These are phyloP conservation scores for Hygrophila difformis DNA, from an alignment of 257 asterid species.

Conservation along the genomic window DNA sequence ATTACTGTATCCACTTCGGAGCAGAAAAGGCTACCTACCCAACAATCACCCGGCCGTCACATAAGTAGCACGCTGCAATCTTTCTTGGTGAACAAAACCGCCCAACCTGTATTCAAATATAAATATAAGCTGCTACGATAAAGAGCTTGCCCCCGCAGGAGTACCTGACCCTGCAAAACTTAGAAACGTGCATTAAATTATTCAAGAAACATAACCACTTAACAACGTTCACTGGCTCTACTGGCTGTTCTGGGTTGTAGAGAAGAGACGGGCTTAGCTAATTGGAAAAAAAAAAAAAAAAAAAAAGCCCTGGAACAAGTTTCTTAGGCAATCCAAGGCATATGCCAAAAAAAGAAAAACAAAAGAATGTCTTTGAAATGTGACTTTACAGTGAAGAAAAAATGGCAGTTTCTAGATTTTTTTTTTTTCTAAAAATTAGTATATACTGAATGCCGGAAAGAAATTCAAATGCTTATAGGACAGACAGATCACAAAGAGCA, in stretches of 20 bases:
- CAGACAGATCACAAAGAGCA: not conserved
- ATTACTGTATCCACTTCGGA: too few species aligned
- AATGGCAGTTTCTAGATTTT: not conserved
- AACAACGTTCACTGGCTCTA: slow-evolving; percentile 1
- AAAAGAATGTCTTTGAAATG: too few species aligned
- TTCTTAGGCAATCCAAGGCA: too few species aligned
- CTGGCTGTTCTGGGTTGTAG: not conserved
- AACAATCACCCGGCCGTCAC: slow-evolving; percentile 1
- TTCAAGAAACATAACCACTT: not conserved
- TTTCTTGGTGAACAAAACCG: slow-evolving; percentile 28
- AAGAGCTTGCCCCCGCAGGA: slow-evolving; percentile 34
- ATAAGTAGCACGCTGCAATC: slow-evolving; percentile 15
- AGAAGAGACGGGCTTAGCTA: slow-evolving; percentile 14
- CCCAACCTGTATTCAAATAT: slow-evolving; percentile 50
- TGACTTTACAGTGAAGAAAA: slow-evolving; percentile 6
- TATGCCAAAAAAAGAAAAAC: too few species aligned
- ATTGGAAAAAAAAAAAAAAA: too few species aligned
- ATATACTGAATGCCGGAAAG: not conserved
- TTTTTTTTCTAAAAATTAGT: not conserved
- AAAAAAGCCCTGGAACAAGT: too few species aligned
- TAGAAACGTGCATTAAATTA: slow-evolving; percentile 23
- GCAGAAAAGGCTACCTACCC: too few species aligned
- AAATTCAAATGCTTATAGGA: not conserved
- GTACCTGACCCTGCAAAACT: slow-evolving; percentile 44
- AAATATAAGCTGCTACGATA: slow-evolving; percentile 31